Evolutionary conservation across 306 rosid genomes (phyloP).

Genomic region (Cicer bijugum): DNA sequence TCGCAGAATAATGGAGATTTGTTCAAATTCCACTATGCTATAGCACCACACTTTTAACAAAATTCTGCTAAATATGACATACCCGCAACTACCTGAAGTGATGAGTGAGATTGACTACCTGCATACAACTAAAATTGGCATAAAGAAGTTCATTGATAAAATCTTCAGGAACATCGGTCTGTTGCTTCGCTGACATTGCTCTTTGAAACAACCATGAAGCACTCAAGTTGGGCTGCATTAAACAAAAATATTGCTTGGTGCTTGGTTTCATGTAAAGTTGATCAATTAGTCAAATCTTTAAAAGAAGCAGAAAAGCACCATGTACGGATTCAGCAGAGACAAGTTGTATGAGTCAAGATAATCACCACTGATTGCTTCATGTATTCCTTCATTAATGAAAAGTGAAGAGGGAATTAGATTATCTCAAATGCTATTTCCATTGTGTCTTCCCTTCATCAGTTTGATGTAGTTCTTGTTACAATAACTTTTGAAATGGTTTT

Average conservation of each 20-base stretch:
- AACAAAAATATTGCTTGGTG: constrained; percentile 38
- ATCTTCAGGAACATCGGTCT: constrained; percentile 68
- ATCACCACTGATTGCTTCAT: constrained; percentile 74
- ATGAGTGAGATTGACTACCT: constrained; percentile 53
- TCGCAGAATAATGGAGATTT: background rate
- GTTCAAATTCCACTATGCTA: background rate
- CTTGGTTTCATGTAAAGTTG: constrained; percentile 36
- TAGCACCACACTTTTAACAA: background rate
- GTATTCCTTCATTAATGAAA: constrained; percentile 67
- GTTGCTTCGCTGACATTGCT: constrained; percentile 91
- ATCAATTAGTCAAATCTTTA: constrained; percentile 18
- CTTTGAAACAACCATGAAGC: constrained; percentile 98
- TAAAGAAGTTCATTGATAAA: constrained; percentile 88
- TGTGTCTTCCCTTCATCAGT: constrained; percentile 30
- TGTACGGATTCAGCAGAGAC: constrained; percentile 88
- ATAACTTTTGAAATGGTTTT: background rate
- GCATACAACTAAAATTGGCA: constrained; percentile 79
- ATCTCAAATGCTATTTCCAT: constrained; percentile 5
- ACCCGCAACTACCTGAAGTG: background rate
- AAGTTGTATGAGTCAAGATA: constrained; percentile 77
- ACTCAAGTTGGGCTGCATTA: constrained; percentile 86
- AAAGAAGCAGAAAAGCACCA: constrained; percentile 58
- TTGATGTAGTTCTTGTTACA: constrained; percentile 9
- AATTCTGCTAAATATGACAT: constrained; percentile 17
- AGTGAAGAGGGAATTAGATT: constrained; percentile 32